These are phyloP conservation scores for Nothophaeocryptopus gaeumannii DNA, from an alignment of 2,329 filamentous ascomycete species.

Conservation along the genomic window DNA sequence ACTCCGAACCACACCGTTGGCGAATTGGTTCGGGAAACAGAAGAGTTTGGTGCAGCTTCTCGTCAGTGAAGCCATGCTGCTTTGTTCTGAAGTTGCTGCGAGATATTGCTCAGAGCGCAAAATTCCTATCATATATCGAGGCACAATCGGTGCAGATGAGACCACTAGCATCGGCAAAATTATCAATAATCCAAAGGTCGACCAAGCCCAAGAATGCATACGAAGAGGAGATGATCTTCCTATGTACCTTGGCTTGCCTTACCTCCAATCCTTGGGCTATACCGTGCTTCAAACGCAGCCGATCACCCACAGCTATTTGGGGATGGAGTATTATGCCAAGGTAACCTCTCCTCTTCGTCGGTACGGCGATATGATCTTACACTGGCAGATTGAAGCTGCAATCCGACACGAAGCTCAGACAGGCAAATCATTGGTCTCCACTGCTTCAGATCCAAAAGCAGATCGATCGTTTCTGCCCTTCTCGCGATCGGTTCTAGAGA, in stretches of 20 bases:
- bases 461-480: conserved; percentile 48
- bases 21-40: conserved; percentile 31
- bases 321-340: conserved; percentile 54
- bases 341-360: conserved; percentile 61
- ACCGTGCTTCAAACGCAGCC: conserved; percentile 48
- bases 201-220: conserved; percentile 37
- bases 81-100: conserved; percentile 53
- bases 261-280: conserved; percentile 41
- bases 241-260: conserved; percentile 40
- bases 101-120: conserved; percentile 52
- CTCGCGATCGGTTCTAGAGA: conserved; percentile 45
- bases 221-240: conserved; percentile 39
- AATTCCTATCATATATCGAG: conserved; percentile 52
- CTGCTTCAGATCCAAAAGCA: conserved; percentile 23
- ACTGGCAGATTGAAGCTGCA: conserved; percentile 64
- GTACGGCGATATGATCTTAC: conserved; percentile 59
- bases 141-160: conserved; percentile 31
- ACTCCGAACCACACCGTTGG: conserved; percentile 33
- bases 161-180: conserved; percentile 30
- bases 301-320: conserved; percentile 50
- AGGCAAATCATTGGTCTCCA: conserved; percentile 41
- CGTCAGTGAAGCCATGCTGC: conserved; percentile 53
- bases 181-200: conserved; percentile 19
- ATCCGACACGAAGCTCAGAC: conserved; percentile 54
- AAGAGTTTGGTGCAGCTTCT: conserved; percentile 27